Base-by-base conservation (phyloP, 495 filamentous ascomycete species). In the Tuber calosporum region DNA sequence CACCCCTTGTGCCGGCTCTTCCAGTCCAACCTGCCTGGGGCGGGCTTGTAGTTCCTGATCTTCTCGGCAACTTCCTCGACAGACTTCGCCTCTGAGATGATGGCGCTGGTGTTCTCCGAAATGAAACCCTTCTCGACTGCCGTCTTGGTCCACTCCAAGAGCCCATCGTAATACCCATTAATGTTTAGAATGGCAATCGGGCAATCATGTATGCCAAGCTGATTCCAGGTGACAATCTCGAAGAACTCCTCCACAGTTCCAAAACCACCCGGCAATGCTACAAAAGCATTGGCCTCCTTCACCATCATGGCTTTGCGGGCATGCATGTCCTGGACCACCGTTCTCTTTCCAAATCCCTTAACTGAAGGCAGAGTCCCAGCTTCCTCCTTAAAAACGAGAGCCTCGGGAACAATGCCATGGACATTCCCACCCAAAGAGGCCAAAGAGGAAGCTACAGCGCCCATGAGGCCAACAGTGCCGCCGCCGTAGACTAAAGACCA, bases 181-280 rank as follows among this genome's bases (percentile, higher is more conserved):
- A 94, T 86, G 83, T 98, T 98, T 62, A 91, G 86, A 75, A 97
- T 83, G 66, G 93, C 89, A 67, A 99, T 87, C 0, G 91, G 92
- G 74, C 88, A 87, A 72, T 86, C 87, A 82, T 99, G 95, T 74
- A 99, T 99, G 0, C 96, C 95, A 72, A 99, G 83, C 84, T 97
- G 95, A 83, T 97, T 98, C 95, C 95, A 99, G 19, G 95, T 98
- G 41, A 90, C 91, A 72, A 96, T 90, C 87, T 99, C 95, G 85
- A 97, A 94, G 71, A 98, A 84, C 85, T 99, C 95, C 84, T 99
- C 95, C 81, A 98, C 86, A 9, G 96, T 98, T 17, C 95, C 95
- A 83, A 93, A 98, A 0, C 95, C 95, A 30, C 95, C 95, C 69
- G 88, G 89, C 79, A 99, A 84, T 37, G 94, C 92, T 36, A 98